These are phyloP conservation scores for Rhodotorula sphaerocarpa DNA, from an alignment of 768 basidiomycete genomes.

Conservation along the genomic window DNA sequence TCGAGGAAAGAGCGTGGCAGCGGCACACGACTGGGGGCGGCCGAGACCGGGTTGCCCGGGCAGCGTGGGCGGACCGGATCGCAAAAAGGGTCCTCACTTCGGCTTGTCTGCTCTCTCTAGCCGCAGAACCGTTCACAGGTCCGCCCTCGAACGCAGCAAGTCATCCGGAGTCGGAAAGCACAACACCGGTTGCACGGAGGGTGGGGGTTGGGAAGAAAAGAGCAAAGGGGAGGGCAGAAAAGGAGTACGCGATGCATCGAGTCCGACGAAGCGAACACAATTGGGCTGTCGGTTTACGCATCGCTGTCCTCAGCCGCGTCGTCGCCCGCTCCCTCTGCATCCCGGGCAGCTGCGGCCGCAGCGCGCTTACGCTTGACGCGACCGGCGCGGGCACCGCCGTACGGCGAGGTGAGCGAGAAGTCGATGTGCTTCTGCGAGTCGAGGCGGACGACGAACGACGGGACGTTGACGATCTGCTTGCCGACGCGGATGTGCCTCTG, in stretches of 20 bases:
- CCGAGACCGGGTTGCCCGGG: too few species aligned
- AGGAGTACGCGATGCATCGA: too few species aligned
- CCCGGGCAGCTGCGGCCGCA: slow-evolving; percentile 67
- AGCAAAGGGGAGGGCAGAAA: neutral
- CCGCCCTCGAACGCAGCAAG: too few species aligned
- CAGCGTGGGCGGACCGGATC: too few species aligned
- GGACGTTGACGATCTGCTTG: slow-evolving; percentile 98
- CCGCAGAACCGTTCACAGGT: too few species aligned
- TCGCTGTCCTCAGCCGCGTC: slow-evolving; percentile 73
- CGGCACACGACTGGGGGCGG: too few species aligned
- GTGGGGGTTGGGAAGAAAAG: neutral
- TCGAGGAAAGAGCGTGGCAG: too few species aligned
- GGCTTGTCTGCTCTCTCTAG: too few species aligned
- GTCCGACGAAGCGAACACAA: too few species aligned
- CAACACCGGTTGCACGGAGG: neutral
- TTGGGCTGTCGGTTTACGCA: too few species aligned
- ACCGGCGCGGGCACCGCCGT: slow-evolving; percentile 71
- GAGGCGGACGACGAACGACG: slow-evolving; percentile 96
- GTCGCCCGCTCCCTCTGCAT: slow-evolving; percentile 59
- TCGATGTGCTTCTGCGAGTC: slow-evolving; percentile 99
- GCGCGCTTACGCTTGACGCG: slow-evolving; percentile 99
- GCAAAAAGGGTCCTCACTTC: too few species aligned
- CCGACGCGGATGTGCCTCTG: slow-evolving; percentile 99
- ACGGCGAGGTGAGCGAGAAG: slow-evolving; percentile 93
- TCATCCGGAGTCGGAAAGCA: too few species aligned